phyloP scores from a whole-genome alignment of 352 stramenopile species.

The Achlya hypogyna region DNA sequence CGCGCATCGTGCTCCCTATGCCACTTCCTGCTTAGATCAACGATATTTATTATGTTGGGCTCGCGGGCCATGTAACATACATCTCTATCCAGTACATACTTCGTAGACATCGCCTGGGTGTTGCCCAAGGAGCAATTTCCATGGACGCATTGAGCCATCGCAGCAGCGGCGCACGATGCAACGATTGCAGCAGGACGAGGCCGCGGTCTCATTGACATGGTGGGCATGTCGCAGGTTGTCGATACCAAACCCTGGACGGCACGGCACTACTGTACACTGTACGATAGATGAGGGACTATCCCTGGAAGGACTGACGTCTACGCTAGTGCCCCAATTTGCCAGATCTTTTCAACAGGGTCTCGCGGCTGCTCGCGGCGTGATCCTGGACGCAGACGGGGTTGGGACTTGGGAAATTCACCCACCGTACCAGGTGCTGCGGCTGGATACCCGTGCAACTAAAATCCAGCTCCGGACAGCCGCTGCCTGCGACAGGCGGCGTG shows the following conservation, averaged over 20 bases:
- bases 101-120: not conserved
- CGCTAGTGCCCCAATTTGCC: not conserved
- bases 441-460: too few species aligned
- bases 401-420: too few species aligned
- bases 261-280: too few species aligned
- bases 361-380: not conserved
- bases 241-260: not conserved
- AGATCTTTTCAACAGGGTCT: not conserved
- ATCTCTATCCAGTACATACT: not conserved
- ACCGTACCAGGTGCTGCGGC: too few species aligned
- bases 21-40: not conserved
- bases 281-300: not conserved
- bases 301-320: not conserved
- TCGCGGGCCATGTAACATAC: constrained; percentile 1
- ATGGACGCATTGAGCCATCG: too few species aligned
- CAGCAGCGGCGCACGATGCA: not conserved
- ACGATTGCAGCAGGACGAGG: not conserved
- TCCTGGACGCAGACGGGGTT: too few species aligned
- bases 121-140: too few species aligned
- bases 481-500: too few species aligned
- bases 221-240: not conserved
- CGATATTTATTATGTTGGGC: constrained; percentile 10
- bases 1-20: not conserved
- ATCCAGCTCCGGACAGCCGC: too few species aligned
- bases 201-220: not conserved